Evolutionary conservation across 306 rosid genomes (phyloP).

Genomic region (Castanea crenata): DNA sequence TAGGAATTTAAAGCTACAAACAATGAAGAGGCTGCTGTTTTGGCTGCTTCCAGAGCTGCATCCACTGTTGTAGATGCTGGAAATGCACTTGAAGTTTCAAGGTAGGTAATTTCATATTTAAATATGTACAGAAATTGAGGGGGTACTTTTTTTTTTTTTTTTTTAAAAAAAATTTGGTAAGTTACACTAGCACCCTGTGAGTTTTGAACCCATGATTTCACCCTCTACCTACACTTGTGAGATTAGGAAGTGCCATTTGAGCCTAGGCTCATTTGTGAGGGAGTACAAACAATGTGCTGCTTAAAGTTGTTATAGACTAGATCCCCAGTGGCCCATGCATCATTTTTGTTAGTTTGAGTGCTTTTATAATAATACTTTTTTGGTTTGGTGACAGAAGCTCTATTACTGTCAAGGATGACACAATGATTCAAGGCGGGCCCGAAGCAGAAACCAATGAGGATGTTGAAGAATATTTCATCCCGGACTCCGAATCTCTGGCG

Average conservation of each 20-base stretch:
- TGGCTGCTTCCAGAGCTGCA: slow-evolving; percentile 90
- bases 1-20: slow-evolving; percentile 69
- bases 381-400: slow-evolving; percentile 61
- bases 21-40: slow-evolving; percentile 76
- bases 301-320: neutral
- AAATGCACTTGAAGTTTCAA: slow-evolving; percentile 75
- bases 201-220: no score
- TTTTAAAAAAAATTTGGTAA: no score
- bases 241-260: no score
- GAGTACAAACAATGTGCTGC: neutral
- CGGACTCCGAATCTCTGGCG: slow-evolving; percentile 65
- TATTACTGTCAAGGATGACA: slow-evolving; percentile 29
- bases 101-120: slow-evolving; percentile 44
- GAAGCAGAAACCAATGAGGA: slow-evolving; percentile 55
- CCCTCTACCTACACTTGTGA: no score
- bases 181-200: no score
- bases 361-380: slow-evolving; percentile 5
- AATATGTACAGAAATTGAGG: slow-evolving; percentile 3
- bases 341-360: slow-evolving; percentile 2
- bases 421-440: slow-evolving; percentile 35
- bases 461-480: slow-evolving; percentile 76
- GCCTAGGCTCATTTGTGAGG: neutral
- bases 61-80: slow-evolving; percentile 94
- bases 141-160: neutral
- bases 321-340: no score